Evolutionary conservation across 352 stramenopile species (phyloP).

Genomic region (Globisporangium paddicum): DNA sequence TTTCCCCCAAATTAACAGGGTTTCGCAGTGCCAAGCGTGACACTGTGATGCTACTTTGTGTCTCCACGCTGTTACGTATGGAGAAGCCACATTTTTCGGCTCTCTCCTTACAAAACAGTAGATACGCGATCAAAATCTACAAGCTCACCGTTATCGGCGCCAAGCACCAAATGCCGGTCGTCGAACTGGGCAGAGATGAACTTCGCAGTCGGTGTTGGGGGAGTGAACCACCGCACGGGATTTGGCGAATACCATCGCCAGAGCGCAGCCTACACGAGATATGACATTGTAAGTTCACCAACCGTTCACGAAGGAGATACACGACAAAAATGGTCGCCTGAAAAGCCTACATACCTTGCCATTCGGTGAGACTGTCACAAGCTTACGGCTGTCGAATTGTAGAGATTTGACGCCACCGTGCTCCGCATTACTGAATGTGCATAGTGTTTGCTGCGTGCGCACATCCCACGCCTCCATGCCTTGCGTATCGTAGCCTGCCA

Average conservation of each 20-base stretch:
- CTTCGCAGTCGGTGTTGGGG: conserved; percentile 35
- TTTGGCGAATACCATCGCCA: conserved; percentile 85
- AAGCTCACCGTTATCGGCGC: conserved; percentile 67
- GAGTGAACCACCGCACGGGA: conserved; percentile 69
- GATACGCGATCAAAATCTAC: conserved; percentile 76
- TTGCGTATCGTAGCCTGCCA: conserved; percentile 75
- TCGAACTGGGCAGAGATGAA: conserved; percentile 75
- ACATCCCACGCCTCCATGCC: conserved; percentile 89
- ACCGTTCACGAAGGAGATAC: neutral
- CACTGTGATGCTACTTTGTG: neutral
- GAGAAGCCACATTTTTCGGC: neutral
- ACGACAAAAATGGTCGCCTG: neutral
- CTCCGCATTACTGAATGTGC: conserved; percentile 72
- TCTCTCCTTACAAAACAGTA: conserved; percentile 31
- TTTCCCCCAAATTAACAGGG: neutral
- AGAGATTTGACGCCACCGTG: conserved; percentile 70
- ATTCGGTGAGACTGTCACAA: conserved; percentile 71
- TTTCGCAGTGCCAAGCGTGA: neutral
- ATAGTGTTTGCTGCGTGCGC: conserved; percentile 80
- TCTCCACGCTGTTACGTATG: neutral
- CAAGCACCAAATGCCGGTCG: conserved; percentile 69
- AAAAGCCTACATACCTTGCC: conserved; percentile 46
- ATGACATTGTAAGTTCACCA: neutral
- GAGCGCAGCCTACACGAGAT: conserved; percentile 45
- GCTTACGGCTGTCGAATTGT: conserved; percentile 85